Conservation (phyloP, 768 basidiomycete species). For the Boletus subcaerulescens region DNA sequence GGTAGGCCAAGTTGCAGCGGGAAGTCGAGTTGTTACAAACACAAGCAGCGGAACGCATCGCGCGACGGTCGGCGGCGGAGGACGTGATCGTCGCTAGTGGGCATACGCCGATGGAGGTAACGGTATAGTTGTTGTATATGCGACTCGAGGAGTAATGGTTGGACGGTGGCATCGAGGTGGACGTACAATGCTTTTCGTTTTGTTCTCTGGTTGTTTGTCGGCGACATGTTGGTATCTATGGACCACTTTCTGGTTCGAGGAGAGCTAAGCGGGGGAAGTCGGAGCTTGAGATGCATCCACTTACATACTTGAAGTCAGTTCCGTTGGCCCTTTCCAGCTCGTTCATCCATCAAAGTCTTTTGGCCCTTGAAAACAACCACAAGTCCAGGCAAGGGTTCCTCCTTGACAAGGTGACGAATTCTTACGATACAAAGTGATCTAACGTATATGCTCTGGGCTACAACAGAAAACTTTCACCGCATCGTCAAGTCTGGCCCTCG, state of each 20-base stretch:
- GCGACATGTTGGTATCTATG: background rate
- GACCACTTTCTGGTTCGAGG: background rate
- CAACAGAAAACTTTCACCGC: too few species aligned
- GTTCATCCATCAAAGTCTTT: too few species aligned
- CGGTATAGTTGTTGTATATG: slow-evolving; percentile 7
- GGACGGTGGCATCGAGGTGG: background rate
- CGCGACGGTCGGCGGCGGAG: slow-evolving; percentile 29
- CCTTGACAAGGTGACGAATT: too few species aligned
- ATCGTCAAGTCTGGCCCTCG: too few species aligned
- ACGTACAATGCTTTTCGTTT: background rate
- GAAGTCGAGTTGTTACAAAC: slow-evolving; percentile 57
- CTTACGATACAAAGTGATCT: too few species aligned
- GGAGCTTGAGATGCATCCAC: too few species aligned
- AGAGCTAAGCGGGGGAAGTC: background rate
- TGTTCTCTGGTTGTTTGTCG: background rate
- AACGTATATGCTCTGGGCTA: too few species aligned
- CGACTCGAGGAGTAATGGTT: background rate
- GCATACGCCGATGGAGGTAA: slow-evolving; percentile 30
- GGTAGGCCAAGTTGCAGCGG: slow-evolving; percentile 52
- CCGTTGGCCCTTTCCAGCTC: too few species aligned
- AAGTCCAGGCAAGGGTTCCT: too few species aligned
- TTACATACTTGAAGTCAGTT: too few species aligned
- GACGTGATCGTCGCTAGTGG: slow-evolving; percentile 31
- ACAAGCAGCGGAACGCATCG: slow-evolving; percentile 45
- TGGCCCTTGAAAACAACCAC: too few species aligned